Evolutionary conservation across 257 asterid species (phyloP), one percentile per base, ranked within the genome.

Genomic region (Penstemon davidsonii): DNA sequence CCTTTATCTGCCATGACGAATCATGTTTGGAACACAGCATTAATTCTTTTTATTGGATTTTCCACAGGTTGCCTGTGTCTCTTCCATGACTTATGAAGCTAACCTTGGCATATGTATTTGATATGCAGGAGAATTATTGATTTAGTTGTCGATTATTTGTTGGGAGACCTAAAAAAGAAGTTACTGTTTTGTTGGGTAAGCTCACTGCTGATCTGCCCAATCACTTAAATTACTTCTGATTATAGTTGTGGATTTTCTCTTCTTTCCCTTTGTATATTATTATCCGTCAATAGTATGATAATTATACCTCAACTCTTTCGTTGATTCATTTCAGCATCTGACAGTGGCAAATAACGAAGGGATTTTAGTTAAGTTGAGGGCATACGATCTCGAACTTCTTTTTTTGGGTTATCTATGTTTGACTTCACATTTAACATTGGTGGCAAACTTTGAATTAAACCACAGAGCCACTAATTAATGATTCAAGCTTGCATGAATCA

Each of bases 101-200:
- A 56, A 79, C 64, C 38, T 40, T 56, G 64, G 64, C 70, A 46
- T 58, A 64, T 74, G 44, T 52, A 61, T 69, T 47, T 62, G 56
- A 33, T 39, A 13, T 72, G 87, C 84, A 88, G 98, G 88, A 76
- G 36, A 73, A 60, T 82, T 73, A 57, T 91, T 50, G 88, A 78
- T 65, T 64, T 53, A 59, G 84, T 89, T 75, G 96, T 87, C 46
- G 83, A 80, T 58, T 85, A 84, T 77, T 71, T 91, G 75, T 77
- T 91, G 83, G 95, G 95, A 75, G 73, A 80, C 57, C 57, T 70
- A 77, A 80, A 70, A 75, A 75, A 71, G 54, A 85, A 76, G 81
- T 69, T 91, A 76, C 67, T 80, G 43, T 89, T 86, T 82, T 84
- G 90, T 78, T 92, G 98, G 98, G 97, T 92, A 86, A 83, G 87